These are phyloP conservation scores for Cynanchum wilfordii DNA, from an alignment of 257 asterid species.

Conservation along the genomic window DNA sequence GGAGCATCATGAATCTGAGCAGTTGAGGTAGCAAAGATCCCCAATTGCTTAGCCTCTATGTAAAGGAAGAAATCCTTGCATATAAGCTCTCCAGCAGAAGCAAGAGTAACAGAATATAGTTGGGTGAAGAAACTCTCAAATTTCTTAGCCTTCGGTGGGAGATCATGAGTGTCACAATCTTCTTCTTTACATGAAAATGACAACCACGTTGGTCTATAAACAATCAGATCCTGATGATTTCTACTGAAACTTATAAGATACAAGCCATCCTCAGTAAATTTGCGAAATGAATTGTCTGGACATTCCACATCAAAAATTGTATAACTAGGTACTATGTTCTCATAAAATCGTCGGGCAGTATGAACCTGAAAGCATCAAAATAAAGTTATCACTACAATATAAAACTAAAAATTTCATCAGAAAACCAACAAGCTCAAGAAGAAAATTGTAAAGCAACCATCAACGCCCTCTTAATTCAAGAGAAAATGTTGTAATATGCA, in stretches of 20 bases:
- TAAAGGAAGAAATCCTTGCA: conserved; percentile 96
- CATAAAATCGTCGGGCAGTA: conserved; percentile 77
- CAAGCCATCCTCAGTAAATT: conserved; percentile 94
- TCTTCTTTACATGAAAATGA: conserved; percentile 74
- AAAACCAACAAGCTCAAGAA: neutral
- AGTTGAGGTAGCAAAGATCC: conserved; percentile 92
- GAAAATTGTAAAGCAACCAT: neutral
- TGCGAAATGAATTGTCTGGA: conserved; percentile 89
- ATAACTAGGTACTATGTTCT: conserved; percentile 84
- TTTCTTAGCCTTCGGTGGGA: conserved; percentile 78
- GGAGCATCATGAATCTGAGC: conserved; percentile 84
- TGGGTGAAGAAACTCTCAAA: conserved; percentile 89
- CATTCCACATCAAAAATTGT: conserved; percentile 82
- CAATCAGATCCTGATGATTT: conserved; percentile 84
- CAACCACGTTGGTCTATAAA: conserved; percentile 90
- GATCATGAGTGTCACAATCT: conserved; percentile 52
- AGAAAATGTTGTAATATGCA: neutral
- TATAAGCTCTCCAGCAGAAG: conserved; percentile 79
- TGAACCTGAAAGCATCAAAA: conserved; percentile 30
- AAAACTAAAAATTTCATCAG: neutral
- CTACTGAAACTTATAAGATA: conserved; percentile 89
- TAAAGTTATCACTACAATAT: neutral
- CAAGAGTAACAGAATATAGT: conserved; percentile 62
- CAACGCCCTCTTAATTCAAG: neutral
- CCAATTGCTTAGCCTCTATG: conserved; percentile 60